These are phyloP conservation scores for Rutidosis leptorrhynchoides DNA, from an alignment of 129 eudicot genomes.

Conservation along the genomic window DNA sequence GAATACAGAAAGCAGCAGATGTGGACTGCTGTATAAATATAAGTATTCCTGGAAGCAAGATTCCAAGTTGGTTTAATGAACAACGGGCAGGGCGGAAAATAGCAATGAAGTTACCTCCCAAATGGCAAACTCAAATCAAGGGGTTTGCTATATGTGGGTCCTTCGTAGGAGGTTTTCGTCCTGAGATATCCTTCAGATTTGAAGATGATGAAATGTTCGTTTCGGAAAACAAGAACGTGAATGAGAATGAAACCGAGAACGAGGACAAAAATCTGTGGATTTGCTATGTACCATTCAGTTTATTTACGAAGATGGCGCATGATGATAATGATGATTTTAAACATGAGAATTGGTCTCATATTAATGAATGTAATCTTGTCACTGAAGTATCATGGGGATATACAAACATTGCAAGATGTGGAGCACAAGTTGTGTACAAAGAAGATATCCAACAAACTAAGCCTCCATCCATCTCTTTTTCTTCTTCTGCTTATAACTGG, in stretches of 20 bases:
- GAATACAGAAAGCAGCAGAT: background rate
- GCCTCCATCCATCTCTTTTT: no score
- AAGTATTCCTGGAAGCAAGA: background rate
- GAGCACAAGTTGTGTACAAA: no score
- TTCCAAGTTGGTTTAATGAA: constrained; percentile 9
- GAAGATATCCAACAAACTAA: no score
- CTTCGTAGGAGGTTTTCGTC: background rate
- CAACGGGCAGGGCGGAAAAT: background rate
- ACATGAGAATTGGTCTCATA: background rate
- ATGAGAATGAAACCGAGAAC: background rate
- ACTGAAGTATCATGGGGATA: no score
- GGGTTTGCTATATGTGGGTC: constrained; percentile 2
- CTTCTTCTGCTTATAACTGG: no score
- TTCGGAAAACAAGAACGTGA: background rate
- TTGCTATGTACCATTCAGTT: background rate
- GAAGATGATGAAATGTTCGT: background rate
- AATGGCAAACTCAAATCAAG: background rate
- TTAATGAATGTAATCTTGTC: no score
- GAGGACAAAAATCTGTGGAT: background rate
- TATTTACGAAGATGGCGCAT: background rate
- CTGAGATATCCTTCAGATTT: background rate
- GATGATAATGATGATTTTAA: background rate
- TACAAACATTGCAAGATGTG: no score
- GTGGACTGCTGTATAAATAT: background rate
- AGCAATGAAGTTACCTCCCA: constrained; percentile 7